These are phyloP conservation scores for Dothiorella sarmentorum DNA, from an alignment of 2,329 filamentous ascomycete genomes.

Conservation along the genomic window DNA sequence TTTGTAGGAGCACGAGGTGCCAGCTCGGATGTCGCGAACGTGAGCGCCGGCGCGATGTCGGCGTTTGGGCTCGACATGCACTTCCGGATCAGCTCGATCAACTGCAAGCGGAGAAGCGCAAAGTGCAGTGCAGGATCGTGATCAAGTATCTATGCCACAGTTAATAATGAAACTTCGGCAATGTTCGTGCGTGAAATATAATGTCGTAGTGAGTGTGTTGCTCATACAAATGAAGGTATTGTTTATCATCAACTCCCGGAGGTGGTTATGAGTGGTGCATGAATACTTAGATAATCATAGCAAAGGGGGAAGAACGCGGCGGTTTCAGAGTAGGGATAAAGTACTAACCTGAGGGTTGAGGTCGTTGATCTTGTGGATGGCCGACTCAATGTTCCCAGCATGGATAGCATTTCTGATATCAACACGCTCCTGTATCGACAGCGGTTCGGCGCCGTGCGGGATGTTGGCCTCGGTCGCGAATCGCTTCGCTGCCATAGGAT, in stretches of 20 bases:
- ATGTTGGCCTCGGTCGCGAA: slow-evolving; percentile 95
- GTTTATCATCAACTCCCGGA: slow-evolving; percentile 81
- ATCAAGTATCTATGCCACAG: slow-evolving; percentile 70
- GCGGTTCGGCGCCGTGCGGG: slow-evolving; percentile 65
- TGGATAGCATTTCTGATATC: slow-evolving; percentile 83
- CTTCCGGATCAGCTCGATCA: slow-evolving; percentile 85
- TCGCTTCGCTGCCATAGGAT: slow-evolving; percentile 85
- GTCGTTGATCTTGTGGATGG: slow-evolving; percentile 85
- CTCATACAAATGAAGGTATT: slow-evolving; percentile 84
- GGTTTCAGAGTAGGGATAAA: background rate
- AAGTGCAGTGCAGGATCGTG: slow-evolving; percentile 81
- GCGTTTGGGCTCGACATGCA: slow-evolving; percentile 64
- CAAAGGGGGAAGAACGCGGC: slow-evolving; percentile 34
- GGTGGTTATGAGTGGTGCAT: slow-evolving; percentile 99
- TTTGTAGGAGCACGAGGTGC: slow-evolving; percentile 83
- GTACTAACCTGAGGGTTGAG: slow-evolving; percentile 80
- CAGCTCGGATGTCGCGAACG: slow-evolving; percentile 83
- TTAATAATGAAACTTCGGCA: slow-evolving; percentile 24
- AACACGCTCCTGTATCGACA: slow-evolving; percentile 73
- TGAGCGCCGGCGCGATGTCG: slow-evolving; percentile 75
- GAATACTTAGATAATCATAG: slow-evolving; percentile 96
- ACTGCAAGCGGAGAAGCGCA: slow-evolving; percentile 79
- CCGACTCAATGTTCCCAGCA: slow-evolving; percentile 76
- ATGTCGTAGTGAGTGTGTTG: slow-evolving; percentile 35
- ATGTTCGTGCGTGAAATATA: background rate